Percentiles rank a stretch among this genome's conserved stretches.
These are phyloP conservation scores for Schizopora paradoxa DNA, from an alignment of 1,284 basidiomycete species.

Conservation along the genomic window DNA sequence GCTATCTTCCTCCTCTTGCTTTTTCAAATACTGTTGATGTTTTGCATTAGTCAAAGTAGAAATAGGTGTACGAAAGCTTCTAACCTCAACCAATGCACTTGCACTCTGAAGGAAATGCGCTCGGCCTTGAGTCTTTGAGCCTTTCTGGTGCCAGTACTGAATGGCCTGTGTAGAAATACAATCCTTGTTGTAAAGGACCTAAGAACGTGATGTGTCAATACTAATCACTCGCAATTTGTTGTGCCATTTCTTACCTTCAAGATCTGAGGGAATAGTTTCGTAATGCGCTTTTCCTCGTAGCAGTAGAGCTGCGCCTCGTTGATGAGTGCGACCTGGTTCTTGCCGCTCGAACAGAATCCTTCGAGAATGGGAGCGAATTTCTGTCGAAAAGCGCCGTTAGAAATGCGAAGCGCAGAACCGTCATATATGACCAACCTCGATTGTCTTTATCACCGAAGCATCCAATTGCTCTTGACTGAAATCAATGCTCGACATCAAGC, in stretches of 20 bases:
- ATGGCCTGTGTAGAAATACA: conserved; percentile 94
- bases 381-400: conserved; percentile 55
- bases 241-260: conserved; percentile 60
- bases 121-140: conserved; percentile 89
- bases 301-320: conserved; percentile 93
- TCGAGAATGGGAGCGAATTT: conserved; percentile 81
- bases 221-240: conserved; percentile 6
- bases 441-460: conserved; percentile 76
- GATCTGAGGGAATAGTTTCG: conserved; percentile 91
- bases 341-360: conserved; percentile 81
- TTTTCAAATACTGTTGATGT: conserved; percentile 5
- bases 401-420: conserved; percentile 82
- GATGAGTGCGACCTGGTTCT: conserved; percentile 88
- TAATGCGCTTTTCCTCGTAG: conserved; percentile 90
- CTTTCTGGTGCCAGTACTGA: conserved; percentile 97
- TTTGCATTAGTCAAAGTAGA: conserved; percentile 42
- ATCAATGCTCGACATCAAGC: conserved; percentile 81
- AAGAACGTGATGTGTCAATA: conserved; percentile 16
- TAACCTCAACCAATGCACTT: conserved; percentile 84
- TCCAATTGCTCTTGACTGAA: conserved; percentile 90
- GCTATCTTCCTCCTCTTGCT: conserved; percentile 17
- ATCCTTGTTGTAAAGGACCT: conserved; percentile 93
- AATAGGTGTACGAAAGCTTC: conserved; percentile 21
- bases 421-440: conserved; percentile 49
- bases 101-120: conserved; percentile 92